Evolutionary conservation across 176 grass and related monocot species (phyloP).

Genomic region (Alloteropsis semialata): DNA sequence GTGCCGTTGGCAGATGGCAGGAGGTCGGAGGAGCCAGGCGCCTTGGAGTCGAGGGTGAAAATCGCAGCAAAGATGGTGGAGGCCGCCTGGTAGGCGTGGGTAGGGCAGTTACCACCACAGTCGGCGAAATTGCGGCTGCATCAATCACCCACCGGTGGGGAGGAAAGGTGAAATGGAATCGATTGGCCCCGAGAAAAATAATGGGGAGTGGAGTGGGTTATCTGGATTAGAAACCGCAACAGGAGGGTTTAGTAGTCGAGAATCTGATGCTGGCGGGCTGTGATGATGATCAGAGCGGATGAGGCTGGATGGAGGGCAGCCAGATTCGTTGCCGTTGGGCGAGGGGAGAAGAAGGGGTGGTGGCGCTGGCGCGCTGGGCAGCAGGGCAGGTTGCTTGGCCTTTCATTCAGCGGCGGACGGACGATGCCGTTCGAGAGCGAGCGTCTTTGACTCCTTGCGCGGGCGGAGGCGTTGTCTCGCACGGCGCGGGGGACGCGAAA

Average conservation of each 20-base stretch:
- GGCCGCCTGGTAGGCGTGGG: not conserved
- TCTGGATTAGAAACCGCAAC: not conserved
- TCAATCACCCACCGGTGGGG: not conserved
- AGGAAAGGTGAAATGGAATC: constrained; percentile 4
- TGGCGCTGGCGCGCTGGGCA: not conserved
- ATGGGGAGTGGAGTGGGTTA: not conserved
- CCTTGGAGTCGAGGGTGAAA: not conserved
- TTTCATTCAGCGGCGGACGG: not conserved
- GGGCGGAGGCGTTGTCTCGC: not conserved
- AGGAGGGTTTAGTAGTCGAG: not conserved
- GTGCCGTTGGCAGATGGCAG: constrained; percentile 20
- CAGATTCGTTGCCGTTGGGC: constrained; percentile 30
- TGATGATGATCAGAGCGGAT: not conserved
- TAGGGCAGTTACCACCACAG: not conserved
- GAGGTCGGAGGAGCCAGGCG: not conserved
- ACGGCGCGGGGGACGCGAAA: not conserved
- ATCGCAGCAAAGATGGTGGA: not conserved
- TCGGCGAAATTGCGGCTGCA: not conserved
- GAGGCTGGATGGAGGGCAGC: not conserved
- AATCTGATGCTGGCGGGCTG: constrained; percentile 36
- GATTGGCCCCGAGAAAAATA: not conserved
- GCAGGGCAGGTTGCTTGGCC: not conserved
- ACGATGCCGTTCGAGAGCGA: not conserved
- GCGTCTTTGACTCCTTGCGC: not conserved
- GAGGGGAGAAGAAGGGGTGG: not conserved